Evolutionary conservation across 768 basidiomycete genomes (phyloP).

Genomic region (Pulveroboletus sp.): DNA sequence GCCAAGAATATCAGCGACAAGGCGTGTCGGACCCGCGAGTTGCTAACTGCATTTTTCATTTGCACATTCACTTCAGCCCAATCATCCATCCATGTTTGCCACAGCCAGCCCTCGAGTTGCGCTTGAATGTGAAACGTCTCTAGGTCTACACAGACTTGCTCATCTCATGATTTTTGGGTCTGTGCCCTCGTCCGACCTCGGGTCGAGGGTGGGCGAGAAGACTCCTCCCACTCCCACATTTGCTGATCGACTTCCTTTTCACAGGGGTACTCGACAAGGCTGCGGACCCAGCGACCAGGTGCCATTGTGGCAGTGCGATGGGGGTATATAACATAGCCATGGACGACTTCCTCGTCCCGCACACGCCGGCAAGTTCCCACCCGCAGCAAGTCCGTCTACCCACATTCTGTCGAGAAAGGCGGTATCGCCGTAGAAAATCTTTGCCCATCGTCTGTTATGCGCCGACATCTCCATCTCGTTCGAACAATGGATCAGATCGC

Average conservation of each 20-base stretch:
- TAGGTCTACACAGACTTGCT: not conserved
- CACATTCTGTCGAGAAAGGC: not conserved
- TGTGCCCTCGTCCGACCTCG: not conserved
- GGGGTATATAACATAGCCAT: too few species aligned
- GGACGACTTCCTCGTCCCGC: not conserved
- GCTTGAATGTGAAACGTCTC: not conserved
- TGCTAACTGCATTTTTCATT: not conserved
- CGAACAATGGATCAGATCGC: not conserved
- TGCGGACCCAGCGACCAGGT: not conserved
- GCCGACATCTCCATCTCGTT: not conserved
- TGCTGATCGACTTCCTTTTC: too few species aligned
- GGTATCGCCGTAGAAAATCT: not conserved
- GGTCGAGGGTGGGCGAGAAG: not conserved
- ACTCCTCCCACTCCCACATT: too few species aligned
- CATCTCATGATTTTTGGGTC: not conserved
- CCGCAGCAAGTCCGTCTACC: not conserved
- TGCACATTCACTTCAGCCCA: not conserved
- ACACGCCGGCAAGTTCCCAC: not conserved
- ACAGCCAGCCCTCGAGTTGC: too few species aligned
- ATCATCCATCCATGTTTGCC: too few species aligned
- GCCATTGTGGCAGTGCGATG: not conserved
- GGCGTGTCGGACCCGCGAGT: slow-evolving; percentile 5
- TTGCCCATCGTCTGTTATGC: slow-evolving; percentile 5
- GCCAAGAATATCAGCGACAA: not conserved
- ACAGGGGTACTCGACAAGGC: not conserved